phyloP scores from a whole-genome alignment of 106 monocot genomes.

The Platanthera guangdongensis region DNA sequence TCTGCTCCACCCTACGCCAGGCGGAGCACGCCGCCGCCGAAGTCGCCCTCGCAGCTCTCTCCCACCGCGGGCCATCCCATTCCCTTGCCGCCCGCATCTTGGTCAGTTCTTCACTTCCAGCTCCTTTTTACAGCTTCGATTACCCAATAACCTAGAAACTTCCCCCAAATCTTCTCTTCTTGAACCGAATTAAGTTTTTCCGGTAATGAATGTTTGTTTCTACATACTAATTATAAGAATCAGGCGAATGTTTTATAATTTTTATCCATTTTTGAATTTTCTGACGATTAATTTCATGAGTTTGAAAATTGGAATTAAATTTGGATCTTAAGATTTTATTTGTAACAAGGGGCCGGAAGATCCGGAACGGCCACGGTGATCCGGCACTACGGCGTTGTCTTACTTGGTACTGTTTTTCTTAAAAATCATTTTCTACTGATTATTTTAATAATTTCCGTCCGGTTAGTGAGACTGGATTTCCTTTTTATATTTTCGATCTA shows the following conservation, averaged over 20 bases:
- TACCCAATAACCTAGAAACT: background rate
- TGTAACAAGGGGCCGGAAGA: background rate
- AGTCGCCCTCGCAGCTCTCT: constrained; percentile 41
- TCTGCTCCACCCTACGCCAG: constrained; percentile 46
- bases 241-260: background rate
- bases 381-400: background rate
- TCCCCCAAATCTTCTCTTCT: background rate
- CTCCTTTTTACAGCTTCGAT: background rate
- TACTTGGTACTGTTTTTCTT: background rate
- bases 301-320: background rate
- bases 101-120: constrained; percentile 16
- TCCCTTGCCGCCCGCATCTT: constrained; percentile 54
- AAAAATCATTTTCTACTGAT: background rate
- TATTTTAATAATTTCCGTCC: background rate
- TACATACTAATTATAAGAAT: background rate
- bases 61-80: constrained; percentile 38
- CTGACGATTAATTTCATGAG: background rate
- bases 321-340: background rate
- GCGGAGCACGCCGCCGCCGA: constrained; percentile 64
- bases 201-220: background rate
- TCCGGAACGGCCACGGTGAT: constrained; percentile 6
- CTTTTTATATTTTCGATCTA: background rate
- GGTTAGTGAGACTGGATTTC: constrained; percentile 2
- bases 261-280: background rate
- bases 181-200: background rate